Percentiles rank a stretch among this genome's conserved stretches.
phyloP scores from a whole-genome alignment of 2,329 filamentous ascomycete genomes.

The Xylaria sp. region DNA sequence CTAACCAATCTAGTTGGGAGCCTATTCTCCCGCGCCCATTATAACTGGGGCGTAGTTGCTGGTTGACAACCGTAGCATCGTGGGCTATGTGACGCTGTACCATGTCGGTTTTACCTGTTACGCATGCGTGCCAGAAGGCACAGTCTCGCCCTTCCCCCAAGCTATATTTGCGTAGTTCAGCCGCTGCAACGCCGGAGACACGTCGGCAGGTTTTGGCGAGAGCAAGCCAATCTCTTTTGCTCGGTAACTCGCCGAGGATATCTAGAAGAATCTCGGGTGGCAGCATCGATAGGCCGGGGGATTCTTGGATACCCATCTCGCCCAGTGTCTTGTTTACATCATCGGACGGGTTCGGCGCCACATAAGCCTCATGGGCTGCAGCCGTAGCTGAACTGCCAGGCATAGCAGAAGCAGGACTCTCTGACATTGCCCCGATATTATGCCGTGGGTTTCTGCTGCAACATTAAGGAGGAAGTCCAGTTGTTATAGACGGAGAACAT shows the following conservation, averaged over 20 bases:
- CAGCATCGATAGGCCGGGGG: neutral
- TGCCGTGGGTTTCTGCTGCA: neutral
- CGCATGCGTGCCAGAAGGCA: slow-evolving; percentile 30
- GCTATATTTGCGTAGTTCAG: slow-evolving; percentile 24
- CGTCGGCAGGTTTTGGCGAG: slow-evolving; percentile 22
- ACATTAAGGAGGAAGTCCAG: neutral
- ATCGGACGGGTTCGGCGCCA: neutral
- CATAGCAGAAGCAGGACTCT: neutral
- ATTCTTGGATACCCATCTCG: neutral
- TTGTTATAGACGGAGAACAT: neutral
- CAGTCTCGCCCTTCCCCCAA: neutral
- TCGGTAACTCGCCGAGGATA: slow-evolving; percentile 11
- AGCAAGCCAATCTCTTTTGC: slow-evolving; percentile 24
- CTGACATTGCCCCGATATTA: neutral
- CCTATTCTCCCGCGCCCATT: neutral
- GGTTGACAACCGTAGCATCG: slow-evolving; percentile 20
- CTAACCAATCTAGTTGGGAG: neutral
- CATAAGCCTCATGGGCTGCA: neutral
- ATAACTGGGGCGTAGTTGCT: neutral
- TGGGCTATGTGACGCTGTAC: slow-evolving; percentile 17
- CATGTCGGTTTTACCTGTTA: slow-evolving; percentile 1
- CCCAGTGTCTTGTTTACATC: neutral
- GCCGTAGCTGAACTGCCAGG: neutral
- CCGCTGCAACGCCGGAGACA: neutral
- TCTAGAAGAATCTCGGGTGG: slow-evolving; percentile 25